Base-by-base conservation (phyloP, 768 basidiomycete species). In the Hygrophorus pudorinus region DNA sequence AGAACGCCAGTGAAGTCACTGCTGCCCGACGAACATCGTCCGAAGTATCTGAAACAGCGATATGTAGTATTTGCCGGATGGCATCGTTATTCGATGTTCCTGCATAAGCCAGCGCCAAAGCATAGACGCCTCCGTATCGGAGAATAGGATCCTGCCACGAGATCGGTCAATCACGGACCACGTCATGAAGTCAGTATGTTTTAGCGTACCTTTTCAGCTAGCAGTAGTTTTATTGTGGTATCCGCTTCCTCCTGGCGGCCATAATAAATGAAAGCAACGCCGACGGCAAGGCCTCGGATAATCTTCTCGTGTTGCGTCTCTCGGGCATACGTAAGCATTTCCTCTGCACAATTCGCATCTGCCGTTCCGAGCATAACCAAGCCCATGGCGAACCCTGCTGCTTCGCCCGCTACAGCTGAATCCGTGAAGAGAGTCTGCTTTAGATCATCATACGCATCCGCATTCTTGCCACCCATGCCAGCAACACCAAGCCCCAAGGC, bases 251-350 rank as follows among this genome's bases (percentile, higher is more conserved):
- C 96, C 63, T 93, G 89, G 40, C 83, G 76, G 32, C 88, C 91
- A 50, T 94, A 98, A 64, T 78, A 89, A 47, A 98, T 75, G 61
- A 98, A 89, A 2, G 90, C 89, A 35, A 92, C 71, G 16, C 94
- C 94, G 53, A 99, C 75, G 5, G 93, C 88, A 43, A 99, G 73
- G 51, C 92, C 92, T 36, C 96, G 83, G 44, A 98, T 98, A 56
- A 98, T 98, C 70, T 98, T 99, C 69, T 99, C 96, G 59, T 98
- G 96, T 56, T 96, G 91, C 1, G 96, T 99, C 59, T 99, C 96
- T 44, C 85, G 78, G 21, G 96, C 92, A 57, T 99, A 99, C 42
- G 83, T 77, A 45, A 97, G 68, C 94, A 97, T 98, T 65, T 99
- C 96, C 21, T 87, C 82, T 29, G 91, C 78, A 43, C 80, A 78